Evolutionary conservation across 306 rosid genomes (phyloP).

Genomic region (Senna siamea): DNA sequence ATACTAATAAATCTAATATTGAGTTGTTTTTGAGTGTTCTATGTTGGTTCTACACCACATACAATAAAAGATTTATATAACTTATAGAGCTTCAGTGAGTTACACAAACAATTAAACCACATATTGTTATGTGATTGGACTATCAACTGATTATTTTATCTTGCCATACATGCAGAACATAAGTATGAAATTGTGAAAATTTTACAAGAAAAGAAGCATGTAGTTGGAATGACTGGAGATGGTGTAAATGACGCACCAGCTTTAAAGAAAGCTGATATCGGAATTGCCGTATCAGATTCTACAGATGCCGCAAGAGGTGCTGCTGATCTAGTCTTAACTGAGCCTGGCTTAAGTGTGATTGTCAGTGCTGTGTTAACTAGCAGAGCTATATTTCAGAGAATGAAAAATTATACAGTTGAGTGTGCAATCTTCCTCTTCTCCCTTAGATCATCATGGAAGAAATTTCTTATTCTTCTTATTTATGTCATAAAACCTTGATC

Average conservation of each 20-base stretch:
- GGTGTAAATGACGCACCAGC: conserved; percentile 96
- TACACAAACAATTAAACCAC: no score
- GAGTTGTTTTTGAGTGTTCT: no score
- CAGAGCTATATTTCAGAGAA: conserved; percentile 88
- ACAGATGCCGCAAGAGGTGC: conserved; percentile 92
- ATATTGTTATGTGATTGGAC: no score
- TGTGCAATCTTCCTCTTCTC: conserved; percentile 38
- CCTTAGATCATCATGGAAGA: conserved; percentile 19
- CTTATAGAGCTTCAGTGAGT: no score
- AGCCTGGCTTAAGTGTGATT: conserved; percentile 87
- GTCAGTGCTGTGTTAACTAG: conserved; percentile 82
- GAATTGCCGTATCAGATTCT: conserved; percentile 89
- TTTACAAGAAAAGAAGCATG: conserved; percentile 82
- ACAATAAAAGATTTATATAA: no score
- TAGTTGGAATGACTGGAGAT: no score
- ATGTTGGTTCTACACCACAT: no score
- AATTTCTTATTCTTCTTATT: no score
- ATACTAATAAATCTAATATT: no score
- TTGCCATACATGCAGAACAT: conserved; percentile 68
- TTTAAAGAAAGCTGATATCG: conserved; percentile 89
- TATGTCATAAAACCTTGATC: no score
- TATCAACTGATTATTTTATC: conserved; percentile 32
- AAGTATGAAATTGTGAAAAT: conserved; percentile 82
- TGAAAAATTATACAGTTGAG: conserved; percentile 91
- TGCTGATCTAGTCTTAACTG: conserved; percentile 85